These are phyloP conservation scores for Lonicera japonica DNA, from an alignment of 129 eudicot species.

Conservation along the genomic window DNA sequence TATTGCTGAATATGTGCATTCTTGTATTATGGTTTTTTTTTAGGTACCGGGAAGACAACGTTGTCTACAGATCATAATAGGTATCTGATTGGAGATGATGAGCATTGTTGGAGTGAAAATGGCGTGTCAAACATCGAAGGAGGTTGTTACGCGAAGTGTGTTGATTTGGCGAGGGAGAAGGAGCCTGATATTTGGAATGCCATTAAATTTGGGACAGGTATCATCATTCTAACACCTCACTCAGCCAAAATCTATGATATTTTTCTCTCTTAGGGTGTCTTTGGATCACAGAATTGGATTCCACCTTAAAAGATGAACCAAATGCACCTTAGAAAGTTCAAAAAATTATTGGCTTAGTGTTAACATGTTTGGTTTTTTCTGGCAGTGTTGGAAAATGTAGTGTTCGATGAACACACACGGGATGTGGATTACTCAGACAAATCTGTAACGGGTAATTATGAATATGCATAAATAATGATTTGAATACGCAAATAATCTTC, in stretches of 20 bases:
- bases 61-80: conserved; percentile 53
- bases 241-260: neutral
- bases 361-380: neutral
- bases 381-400: conserved; percentile 57
- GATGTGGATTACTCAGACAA: conserved; percentile 52
- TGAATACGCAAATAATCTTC: too few species aligned
- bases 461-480: neutral
- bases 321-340: neutral
- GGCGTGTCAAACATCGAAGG: conserved; percentile 65
- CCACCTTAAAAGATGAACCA: neutral
- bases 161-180: conserved; percentile 45
- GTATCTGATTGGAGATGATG: conserved; percentile 58
- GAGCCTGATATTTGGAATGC: conserved; percentile 71
- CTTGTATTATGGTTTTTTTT: neutral
- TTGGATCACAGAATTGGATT: too few species aligned
- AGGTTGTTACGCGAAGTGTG: conserved; percentile 62
- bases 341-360: neutral
- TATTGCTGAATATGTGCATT: neutral
- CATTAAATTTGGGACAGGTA: conserved; percentile 56
- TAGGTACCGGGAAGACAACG: conserved; percentile 65
- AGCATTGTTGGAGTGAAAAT: conserved; percentile 60
- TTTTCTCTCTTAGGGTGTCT: too few species aligned
- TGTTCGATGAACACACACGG: conserved; percentile 51
- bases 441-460: conserved; percentile 43
- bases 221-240: neutral